Base-by-base conservation (phyloP, 192 early-diverging fungal species). In the Coemansia sp. region DNA sequence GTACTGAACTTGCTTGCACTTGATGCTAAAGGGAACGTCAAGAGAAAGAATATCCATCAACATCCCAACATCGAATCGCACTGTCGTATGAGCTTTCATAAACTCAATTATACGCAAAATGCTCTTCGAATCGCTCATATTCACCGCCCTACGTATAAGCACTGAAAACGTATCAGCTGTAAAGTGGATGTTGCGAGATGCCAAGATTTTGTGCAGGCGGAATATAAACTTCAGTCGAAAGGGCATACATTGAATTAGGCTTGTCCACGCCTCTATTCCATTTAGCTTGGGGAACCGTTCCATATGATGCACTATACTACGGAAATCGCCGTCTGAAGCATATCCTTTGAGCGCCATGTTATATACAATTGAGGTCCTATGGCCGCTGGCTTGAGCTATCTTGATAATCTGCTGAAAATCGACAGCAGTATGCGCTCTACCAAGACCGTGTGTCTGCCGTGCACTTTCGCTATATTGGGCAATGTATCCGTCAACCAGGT, bases 51-150 rank as follows among this genome's bases (percentile, higher is more conserved):
- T 18, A 50, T 61, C 57, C 16, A 33, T 21, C 40, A 72, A 23
- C 70, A 72, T 72, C 0, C 61, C 62, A 6, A 21, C 23, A 9
- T 60, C 61, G 20, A 72, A 45, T 14, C 61, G 53, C 44, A 45
- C 51, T 2, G 15, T 28, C 15, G 58, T 50, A 23, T 45, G 9
- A 1, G 6, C 5, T 11, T 33, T 38, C 70, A 72, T 72, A 3
- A 30, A 57, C 33, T 50, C 16, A 3, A 53, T 13, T 0, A 53
- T 16, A 0, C 36, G 49, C 10, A 19, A 1, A 2, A 65, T 5
- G 7, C 19, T 15, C 30, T 28, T 13, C 36, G 54, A 16, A 18
- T 61, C 58, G 6, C 28, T 28, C 13, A 65, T 18, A 2, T 48
- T 19, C 11, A 30, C 36, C 0, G 54, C 53, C 6, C 36, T 18